A percentile compares a stretch with the other conserved stretches of the same genome.
Evolutionary conservation across 768 basidiomycete species (phyloP).

Genomic region (Dacryopinax primogenitus): DNA sequence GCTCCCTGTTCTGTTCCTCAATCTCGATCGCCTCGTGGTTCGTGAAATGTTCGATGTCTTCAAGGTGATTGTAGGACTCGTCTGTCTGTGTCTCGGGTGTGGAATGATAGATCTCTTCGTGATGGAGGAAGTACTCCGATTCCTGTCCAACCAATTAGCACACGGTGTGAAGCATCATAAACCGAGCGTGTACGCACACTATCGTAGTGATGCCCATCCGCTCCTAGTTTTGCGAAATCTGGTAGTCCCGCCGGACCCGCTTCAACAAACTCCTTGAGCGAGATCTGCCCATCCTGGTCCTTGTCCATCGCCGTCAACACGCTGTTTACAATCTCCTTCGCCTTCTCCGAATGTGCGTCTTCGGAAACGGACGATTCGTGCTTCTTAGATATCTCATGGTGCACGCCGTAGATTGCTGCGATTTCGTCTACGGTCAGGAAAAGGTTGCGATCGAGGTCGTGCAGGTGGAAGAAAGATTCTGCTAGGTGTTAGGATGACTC

Average conservation of each 20-base stretch:
- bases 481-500: slow-evolving; percentile 21
- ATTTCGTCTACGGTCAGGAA: slow-evolving; percentile 77
- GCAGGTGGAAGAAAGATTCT: slow-evolving; percentile 85
- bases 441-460: slow-evolving; percentile 86
- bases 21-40: slow-evolving; percentile 78
- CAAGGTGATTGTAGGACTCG: slow-evolving; percentile 84
- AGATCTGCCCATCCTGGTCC: slow-evolving; percentile 55
- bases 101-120: slow-evolving; percentile 79
- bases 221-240: slow-evolving; percentile 70
- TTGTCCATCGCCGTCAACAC: slow-evolving; percentile 63
- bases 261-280: slow-evolving; percentile 55
- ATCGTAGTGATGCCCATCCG: slow-evolving; percentile 89
- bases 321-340: slow-evolving; percentile 57
- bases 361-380: slow-evolving; percentile 59
- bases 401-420: slow-evolving; percentile 90
- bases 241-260: slow-evolving; percentile 67
- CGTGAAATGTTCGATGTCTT: slow-evolving; percentile 84
- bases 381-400: slow-evolving; percentile 78
- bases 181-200: slow-evolving; percentile 24
- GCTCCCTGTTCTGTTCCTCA: slow-evolving; percentile 71
- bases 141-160: slow-evolving; percentile 14
- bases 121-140: slow-evolving; percentile 79
- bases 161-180: background rate
- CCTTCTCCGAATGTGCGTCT: slow-evolving; percentile 66
- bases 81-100: slow-evolving; percentile 97